Conservation (phyloP, 352 stramenopile genomes). For the Phytopythium boreale region DNA sequence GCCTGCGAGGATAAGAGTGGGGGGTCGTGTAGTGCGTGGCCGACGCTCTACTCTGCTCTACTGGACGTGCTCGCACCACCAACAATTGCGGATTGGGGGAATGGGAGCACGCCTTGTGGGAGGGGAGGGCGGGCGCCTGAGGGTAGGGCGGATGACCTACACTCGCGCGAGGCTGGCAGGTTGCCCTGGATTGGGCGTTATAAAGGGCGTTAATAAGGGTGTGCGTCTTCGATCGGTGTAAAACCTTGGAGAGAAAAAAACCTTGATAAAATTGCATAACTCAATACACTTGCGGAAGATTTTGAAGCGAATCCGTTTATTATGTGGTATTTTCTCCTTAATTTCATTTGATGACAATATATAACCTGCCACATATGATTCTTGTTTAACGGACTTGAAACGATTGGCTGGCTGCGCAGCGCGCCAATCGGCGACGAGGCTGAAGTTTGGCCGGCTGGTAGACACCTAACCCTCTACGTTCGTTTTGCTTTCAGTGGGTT, state of each 20-base stretch:
- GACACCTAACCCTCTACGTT: too few species aligned
- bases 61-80: constrained; percentile 1
- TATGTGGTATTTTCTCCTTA: background rate
- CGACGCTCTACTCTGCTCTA: background rate
- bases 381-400: background rate
- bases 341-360: background rate
- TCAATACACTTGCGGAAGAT: background rate
- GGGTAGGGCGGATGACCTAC: background rate
- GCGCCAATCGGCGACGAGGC: background rate
- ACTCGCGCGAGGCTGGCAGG: background rate
- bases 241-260: background rate
- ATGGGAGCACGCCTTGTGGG: too few species aligned
- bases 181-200: background rate
- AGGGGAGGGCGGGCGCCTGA: too few species aligned
- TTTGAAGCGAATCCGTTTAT: background rate
- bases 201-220: background rate
- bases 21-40: background rate
- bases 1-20: background rate
- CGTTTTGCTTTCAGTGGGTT: background rate
- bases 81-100: background rate
- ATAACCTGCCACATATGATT: background rate
- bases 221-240: too few species aligned
- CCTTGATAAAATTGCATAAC: background rate
- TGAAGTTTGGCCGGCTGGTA: background rate
- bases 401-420: constrained; percentile 3